These are phyloP conservation scores for Bonia amplexicaulis DNA, from an alignment of 176 grass and related monocot genomes.

Conservation along the genomic window DNA sequence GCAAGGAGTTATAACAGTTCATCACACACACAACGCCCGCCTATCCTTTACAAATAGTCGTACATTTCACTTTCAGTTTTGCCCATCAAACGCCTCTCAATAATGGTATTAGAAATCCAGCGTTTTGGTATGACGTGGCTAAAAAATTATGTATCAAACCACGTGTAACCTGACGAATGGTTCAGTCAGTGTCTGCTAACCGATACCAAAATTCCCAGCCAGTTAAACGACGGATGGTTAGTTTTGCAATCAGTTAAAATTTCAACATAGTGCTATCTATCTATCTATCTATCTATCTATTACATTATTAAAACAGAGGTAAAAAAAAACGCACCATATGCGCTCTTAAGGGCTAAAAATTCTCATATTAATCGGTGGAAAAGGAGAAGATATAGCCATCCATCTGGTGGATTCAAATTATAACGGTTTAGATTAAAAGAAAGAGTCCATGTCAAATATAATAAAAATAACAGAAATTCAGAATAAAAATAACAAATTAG, in stretches of 20 bases:
- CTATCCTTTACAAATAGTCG: neutral
- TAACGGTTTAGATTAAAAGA: too few relatives aligned
- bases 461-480: too few relatives aligned
- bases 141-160: neutral
- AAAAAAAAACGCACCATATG: too few relatives aligned
- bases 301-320: too few relatives aligned
- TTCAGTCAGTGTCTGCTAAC: neutral
- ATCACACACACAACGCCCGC: neutral
- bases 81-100: neutral
- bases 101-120: neutral
- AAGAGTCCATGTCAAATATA: too few relatives aligned
- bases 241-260: neutral
- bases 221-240: neutral
- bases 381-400: too few relatives aligned
- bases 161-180: neutral
- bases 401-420: too few relatives aligned
- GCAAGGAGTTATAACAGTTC: neutral
- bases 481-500: too few relatives aligned
- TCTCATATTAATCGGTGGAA: too few relatives aligned
- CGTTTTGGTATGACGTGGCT: neutral
- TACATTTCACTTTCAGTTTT: neutral
- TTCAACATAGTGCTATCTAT: neutral
- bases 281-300: too few relatives aligned
- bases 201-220: neutral
- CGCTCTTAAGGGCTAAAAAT: too few relatives aligned